phyloP scores from a whole-genome alignment of 2,329 filamentous ascomycete genomes.

The Byssothecium circinans region DNA sequence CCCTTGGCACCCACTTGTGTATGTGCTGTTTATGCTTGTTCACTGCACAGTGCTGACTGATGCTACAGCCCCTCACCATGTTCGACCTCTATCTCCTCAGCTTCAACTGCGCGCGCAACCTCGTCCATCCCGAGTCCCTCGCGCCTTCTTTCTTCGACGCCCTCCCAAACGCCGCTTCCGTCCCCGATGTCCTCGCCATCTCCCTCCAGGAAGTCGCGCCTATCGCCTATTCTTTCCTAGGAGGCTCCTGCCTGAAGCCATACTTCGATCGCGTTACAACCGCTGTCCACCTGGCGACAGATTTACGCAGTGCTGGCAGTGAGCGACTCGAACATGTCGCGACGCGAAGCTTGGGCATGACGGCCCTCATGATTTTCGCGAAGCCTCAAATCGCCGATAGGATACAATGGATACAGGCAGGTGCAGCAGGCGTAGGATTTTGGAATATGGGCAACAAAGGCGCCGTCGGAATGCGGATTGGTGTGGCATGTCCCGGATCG shows the following conservation, averaged over 20 bases:
- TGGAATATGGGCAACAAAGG: conserved; percentile 96
- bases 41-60: neutral
- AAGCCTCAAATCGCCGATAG: conserved; percentile 60
- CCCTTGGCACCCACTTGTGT: no score
- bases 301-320: conserved; percentile 44
- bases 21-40: neutral
- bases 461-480: conserved; percentile 75
- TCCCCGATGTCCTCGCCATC: conserved; percentile 68
- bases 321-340: conserved; percentile 69
- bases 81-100: conserved; percentile 79
- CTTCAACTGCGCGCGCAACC: conserved; percentile 81
- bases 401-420: conserved; percentile 70
- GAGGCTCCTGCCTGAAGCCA: conserved; percentile 73
- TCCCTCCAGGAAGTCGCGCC: conserved; percentile 88
- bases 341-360: conserved; percentile 82
- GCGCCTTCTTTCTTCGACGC: conserved; percentile 63
- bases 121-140: conserved; percentile 71
- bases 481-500: conserved; percentile 53
- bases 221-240: conserved; percentile 80
- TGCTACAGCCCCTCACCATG: conserved; percentile 13
- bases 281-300: conserved; percentile 70
- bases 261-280: conserved; percentile 74
- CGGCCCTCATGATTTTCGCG: conserved; percentile 82
- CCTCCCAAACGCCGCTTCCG: conserved; percentile 48
- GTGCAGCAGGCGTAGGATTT: conserved; percentile 80